A percentile compares a stretch with the other conserved stretches of the same genome.
Conservation (phyloP, 768 basidiomycete species). For the Mycena amicta region DNA sequence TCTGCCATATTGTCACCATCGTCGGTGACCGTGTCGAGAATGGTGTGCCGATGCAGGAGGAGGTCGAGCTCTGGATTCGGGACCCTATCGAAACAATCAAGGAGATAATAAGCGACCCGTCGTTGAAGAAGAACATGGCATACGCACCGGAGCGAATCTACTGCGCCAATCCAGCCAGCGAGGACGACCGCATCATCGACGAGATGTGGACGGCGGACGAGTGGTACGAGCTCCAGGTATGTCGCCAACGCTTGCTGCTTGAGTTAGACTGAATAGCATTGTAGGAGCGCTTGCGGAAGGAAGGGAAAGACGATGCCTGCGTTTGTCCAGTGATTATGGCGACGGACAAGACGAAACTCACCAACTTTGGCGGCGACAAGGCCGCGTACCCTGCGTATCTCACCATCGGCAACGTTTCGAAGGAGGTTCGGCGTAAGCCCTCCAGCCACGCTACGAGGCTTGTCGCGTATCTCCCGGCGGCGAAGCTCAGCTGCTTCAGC, state of each 20-base stretch:
- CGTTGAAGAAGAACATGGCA: conserved; percentile 24
- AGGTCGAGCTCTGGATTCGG: conserved; percentile 25
- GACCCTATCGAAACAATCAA: conserved; percentile 25
- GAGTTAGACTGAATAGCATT: background rate
- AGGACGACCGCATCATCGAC: conserved; percentile 12
- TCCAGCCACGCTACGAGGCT: conserved; percentile 23
- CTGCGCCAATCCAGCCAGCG: background rate
- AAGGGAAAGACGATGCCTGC: conserved; percentile 14
- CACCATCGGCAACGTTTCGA: conserved; percentile 34
- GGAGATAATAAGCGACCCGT: conserved; percentile 27
- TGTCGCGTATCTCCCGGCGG: conserved; percentile 32
- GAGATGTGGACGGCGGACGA: conserved; percentile 31
- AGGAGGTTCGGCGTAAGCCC: conserved; percentile 22
- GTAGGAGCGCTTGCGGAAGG: conserved; percentile 3
- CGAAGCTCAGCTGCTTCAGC: conserved; percentile 26
- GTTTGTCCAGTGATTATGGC: conserved; percentile 32
- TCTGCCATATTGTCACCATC: conserved; percentile 12
- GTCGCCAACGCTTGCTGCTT: background rate
- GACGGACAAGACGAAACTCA: conserved; percentile 37
- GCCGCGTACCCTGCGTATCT: conserved; percentile 37
- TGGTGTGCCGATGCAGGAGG: conserved; percentile 1
- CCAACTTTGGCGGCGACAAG: conserved; percentile 31
- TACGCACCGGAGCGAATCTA: conserved; percentile 28
- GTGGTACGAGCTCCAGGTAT: conserved; percentile 34
- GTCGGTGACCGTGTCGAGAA: conserved; percentile 3